Evolutionary conservation across 768 basidiomycete genomes (phyloP).

Genomic region (Coprinellus micaceus): DNA sequence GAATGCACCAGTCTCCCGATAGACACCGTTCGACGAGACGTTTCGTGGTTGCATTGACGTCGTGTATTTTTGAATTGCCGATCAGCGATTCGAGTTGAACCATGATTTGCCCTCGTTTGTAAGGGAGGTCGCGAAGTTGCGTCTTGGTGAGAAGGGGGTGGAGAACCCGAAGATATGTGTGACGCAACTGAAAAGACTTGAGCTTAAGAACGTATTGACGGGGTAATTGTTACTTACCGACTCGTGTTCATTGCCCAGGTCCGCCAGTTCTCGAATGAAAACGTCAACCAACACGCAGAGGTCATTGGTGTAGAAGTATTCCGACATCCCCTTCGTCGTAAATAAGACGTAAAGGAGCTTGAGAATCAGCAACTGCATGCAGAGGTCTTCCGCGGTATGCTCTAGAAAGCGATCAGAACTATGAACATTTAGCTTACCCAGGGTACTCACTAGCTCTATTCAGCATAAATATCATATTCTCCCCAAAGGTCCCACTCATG

Average conservation of each 20-base stretch:
- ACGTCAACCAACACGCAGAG: conserved; percentile 95
- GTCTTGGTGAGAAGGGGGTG: conserved; percentile 94
- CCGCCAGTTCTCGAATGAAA: conserved; percentile 88
- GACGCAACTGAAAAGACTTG: conserved; percentile 59
- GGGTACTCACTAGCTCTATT: conserved; percentile 96
- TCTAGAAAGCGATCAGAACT: conserved; percentile 39
- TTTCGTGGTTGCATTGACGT: conserved; percentile 82
- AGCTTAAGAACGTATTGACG: conserved; percentile 2
- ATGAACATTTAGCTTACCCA: conserved; percentile 31
- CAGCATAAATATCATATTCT: conserved; percentile 98
- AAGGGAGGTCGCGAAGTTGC: conserved; percentile 77
- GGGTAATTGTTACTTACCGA: conserved; percentile 53
- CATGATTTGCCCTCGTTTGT: conserved; percentile 90
- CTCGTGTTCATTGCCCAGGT: conserved; percentile 92
- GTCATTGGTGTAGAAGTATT: conserved; percentile 99
- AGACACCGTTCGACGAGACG: conserved; percentile 92
- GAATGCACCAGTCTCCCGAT: conserved; percentile 80
- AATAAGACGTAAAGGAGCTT: conserved; percentile 95
- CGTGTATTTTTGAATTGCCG: conserved; percentile 70
- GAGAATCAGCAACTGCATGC: conserved; percentile 90
- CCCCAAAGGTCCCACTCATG: conserved; percentile 92
- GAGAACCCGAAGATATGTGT: conserved; percentile 94
- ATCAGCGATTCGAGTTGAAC: conserved; percentile 75
- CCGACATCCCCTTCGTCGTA: conserved; percentile 86
- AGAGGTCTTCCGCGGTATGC: conserved; percentile 83